Evolutionary conservation across 441 rosid species (phyloP).

Genomic region (Populus hybrid): DNA sequence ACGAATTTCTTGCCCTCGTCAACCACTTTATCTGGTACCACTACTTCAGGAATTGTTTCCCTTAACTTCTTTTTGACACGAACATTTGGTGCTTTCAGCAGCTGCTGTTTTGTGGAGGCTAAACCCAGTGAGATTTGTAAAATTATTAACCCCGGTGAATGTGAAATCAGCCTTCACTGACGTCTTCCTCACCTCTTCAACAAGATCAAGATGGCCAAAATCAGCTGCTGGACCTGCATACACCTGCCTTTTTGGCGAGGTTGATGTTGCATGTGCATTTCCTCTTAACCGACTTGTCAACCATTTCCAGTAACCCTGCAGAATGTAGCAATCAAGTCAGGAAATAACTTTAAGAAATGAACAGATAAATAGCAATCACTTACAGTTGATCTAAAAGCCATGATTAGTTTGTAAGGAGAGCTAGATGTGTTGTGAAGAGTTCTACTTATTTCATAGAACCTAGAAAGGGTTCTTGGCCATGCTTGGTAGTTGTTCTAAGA

Average conservation of each 20-base stretch:
- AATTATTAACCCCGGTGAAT: conserved; percentile 47
- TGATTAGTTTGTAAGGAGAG: neutral
- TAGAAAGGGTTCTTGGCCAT: neutral
- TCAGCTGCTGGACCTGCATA: neutral
- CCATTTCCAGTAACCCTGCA: conserved; percentile 6
- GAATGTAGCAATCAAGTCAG: neutral
- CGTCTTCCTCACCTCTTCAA: neutral
- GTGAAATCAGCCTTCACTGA: conserved; percentile 31
- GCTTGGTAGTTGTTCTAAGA: neutral
- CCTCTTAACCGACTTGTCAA: conserved; percentile 2
- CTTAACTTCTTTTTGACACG: conserved; percentile 52
- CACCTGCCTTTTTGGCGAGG: neutral
- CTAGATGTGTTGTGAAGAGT: neutral
- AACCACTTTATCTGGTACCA: conserved; percentile 43
- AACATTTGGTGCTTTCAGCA: conserved; percentile 44
- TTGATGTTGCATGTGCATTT: conserved; percentile 3
- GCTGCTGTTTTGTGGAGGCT: conserved; percentile 47
- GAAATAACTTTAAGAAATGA: neutral
- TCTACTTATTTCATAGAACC: neutral
- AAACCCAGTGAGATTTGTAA: conserved; percentile 39
- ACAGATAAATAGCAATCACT: neutral
- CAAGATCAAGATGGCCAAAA: neutral
- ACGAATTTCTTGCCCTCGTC: conserved; percentile 40
- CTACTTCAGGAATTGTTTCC: conserved; percentile 48
- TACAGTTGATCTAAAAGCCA: conserved; percentile 5